phyloP scores from a whole-genome alignment of 2,329 filamentous ascomycete species.

The Aspergillus novoparasiticus region DNA sequence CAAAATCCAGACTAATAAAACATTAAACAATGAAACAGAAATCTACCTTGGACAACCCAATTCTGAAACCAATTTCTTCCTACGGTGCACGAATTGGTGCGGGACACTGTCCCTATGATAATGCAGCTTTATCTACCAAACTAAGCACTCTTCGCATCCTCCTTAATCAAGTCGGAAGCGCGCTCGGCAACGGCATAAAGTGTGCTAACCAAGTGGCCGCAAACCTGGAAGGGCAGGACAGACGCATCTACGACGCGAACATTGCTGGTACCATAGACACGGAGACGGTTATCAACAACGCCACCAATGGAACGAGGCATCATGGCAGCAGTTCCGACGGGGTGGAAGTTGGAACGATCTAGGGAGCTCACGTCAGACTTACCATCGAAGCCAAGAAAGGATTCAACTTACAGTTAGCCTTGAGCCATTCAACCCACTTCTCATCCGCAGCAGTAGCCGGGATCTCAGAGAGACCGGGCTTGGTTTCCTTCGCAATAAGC shows the following conservation, averaged over 20 bases:
- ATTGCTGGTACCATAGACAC: conserved; percentile 39
- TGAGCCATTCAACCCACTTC: conserved; percentile 29
- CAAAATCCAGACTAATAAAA: neutral
- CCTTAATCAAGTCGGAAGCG: conserved; percentile 36
- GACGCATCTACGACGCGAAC: conserved; percentile 39
- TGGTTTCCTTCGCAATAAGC: conserved; percentile 26
- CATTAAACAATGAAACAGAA: neutral
- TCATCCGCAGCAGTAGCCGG: conserved; percentile 22
- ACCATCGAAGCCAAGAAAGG: neutral
- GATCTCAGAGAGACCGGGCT: conserved; percentile 24
- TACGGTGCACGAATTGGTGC: neutral
- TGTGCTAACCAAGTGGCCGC: conserved; percentile 33
- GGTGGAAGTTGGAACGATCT: conserved; percentile 36
- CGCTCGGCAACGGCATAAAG: conserved; percentile 37
- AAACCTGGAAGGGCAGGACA: conserved; percentile 33
- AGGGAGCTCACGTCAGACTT: neutral
- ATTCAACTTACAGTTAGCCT: conserved; percentile 27
- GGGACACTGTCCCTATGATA: neutral
- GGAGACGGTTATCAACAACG: conserved; percentile 33
- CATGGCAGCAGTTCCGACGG: conserved; percentile 37
- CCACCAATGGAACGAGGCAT: conserved; percentile 34
- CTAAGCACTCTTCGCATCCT: conserved; percentile 3
- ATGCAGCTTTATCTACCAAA: neutral
- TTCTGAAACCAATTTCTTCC: neutral
- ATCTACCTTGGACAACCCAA: neutral